Evolutionary conservation across 164 flowering plant species (phyloP).

Genomic region (Amborella trichopoda): DNA sequence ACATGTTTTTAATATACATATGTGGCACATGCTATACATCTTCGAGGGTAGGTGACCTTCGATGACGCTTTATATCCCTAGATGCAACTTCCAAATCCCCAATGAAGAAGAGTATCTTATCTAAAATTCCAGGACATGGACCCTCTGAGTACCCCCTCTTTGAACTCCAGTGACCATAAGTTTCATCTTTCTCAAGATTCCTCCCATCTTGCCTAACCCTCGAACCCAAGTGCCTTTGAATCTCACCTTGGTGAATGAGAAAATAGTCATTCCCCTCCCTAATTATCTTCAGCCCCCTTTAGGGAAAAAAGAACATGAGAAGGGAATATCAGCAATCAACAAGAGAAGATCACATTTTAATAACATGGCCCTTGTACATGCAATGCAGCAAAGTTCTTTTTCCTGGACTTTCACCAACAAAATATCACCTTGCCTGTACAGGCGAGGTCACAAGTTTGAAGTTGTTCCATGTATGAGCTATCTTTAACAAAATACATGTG

Average conservation of each 20-base stretch:
- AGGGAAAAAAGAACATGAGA: neutral
- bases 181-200: neutral
- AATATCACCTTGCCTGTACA: neutral
- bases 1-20: no score
- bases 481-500: no score
- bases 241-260: conserved; percentile 57
- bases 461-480: no score
- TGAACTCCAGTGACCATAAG: neutral
- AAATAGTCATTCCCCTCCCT: conserved; percentile 61
- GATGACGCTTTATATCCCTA: conserved; percentile 39
- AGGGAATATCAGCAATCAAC: neutral
- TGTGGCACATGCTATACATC: no score
- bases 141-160: conserved; percentile 11
- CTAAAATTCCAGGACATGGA: conserved; percentile 31
- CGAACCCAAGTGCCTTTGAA: conserved; percentile 53
- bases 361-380: neutral
- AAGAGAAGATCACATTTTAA: neutral
- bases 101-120: conserved; percentile 57
- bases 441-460: no score
- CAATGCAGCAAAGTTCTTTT: neutral
- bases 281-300: conserved; percentile 65
- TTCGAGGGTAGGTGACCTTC: no score
- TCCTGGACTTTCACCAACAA: neutral
- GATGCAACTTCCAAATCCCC: conserved; percentile 67
- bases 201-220: conserved; percentile 15